Evolutionary conservation across 208 protist species (phyloP), one percentile per base, ranked within the genome.

Genomic region (Naegleria fowleri): DNA sequence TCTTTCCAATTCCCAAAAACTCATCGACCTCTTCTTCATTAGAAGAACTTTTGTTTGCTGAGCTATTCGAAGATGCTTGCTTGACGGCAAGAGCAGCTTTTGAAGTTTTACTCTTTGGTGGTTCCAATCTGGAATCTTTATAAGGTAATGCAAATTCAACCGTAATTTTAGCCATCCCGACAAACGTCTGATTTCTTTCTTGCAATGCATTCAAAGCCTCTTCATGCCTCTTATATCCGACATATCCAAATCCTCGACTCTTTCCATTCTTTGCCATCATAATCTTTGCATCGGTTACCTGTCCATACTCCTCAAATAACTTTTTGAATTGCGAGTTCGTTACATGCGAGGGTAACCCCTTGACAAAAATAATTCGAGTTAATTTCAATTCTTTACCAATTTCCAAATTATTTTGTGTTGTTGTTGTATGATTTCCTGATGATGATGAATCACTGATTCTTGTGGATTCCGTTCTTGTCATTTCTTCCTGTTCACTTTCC

Each of bases 51-150:
- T 55, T 67, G 1, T 1, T 29, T 29, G 19, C 13, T 67, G 55
- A 67, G 11, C 19, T 29, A 29, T 2, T 29, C 22, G 55, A 19
- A 15, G 51, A 4, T 29, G 38, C 87, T 59, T 55, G 43, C n/a
- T 59, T 67, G 83, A 93, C 93, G 9, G 90, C 91, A 25, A 94
- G 96, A 41, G 86, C 93, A 36, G 95, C 96, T 40, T 92, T 55
- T 36, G 94, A 95, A 91, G 97, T 95, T 87, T 94, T 95, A 86
- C 92, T 95, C 96, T 95, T 97, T 51, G 96, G 94, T 86, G 94
- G 92, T 22, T 36, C 38, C 16, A 94, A 86, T 43, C 25, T 51
- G 11, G 39, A 41, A 91, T 96, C 92, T 48, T 90, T 59, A 9
- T 92, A 75, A 0, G 93, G 76, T 55, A 91, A 90, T 29, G 97